Evolutionary conservation across 345 rosid species (phyloP), one percentile per base, ranked within the genome.

Genomic region (Brassica nigra): DNA sequence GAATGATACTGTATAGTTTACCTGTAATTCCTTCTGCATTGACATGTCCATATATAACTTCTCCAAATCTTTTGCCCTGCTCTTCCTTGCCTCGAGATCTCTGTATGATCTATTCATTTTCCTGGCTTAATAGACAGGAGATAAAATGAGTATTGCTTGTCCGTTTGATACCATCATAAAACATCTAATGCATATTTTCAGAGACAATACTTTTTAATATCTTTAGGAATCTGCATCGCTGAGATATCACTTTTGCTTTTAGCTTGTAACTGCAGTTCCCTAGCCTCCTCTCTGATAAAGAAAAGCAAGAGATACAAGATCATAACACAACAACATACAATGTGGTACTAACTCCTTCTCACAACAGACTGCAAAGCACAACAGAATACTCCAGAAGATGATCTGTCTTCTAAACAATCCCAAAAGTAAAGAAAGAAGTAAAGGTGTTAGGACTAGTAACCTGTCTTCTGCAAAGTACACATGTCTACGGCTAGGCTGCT

Each of bases 11-110:
- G n/a, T n/a, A 54, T 15, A 0, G 0, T 52, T 37, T 84, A 90
- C 98, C 92, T 95, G 97, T 39, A 92, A 79, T 83, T 92, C 99
- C 83, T 88, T 90, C 75, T 92, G 86, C 88, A 91, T 49, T 34
- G 89, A 65, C 99, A 92, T 91, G 8, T 90, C 93, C 86, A 72
- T 80, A 69, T 92, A 88, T 58, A 91, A n/a, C 69, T 89, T 92
- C 80, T 89, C 92, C 85, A 92, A 77, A 44, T 89, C 87, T 11
- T 85, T 81, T 6, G 83, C 91, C 81, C 97, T 87, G 73, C 78
- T 88, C 76, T 81, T 87, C 67, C 97, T 85, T 33, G 86, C 92
- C 82, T 91, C 94, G 15, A 94, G 88, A 76, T 88, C 97, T 84
- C 90, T 86, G 77, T 92, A 92, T 1, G 97, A 88, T 71, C 82